Base-by-base conservation (phyloP, 805 yeast species). In the Ogataea nitratoaversa region DNA sequence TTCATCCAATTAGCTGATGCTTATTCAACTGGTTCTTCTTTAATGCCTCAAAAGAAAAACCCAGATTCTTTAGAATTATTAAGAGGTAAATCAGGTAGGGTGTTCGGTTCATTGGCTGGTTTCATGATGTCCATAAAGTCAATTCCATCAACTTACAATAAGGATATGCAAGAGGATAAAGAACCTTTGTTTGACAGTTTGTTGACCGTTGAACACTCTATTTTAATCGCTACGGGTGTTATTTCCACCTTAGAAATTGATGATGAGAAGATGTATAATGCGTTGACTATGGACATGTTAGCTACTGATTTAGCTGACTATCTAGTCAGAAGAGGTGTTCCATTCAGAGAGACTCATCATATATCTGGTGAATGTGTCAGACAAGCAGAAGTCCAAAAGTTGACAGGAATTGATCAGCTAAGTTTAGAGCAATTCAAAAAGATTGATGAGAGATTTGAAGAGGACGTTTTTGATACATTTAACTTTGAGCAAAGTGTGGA, bases 1-100 rank as follows among this genome's bases (percentile, higher is more conserved):
- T 93, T 95, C 61, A 73, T 93, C 47, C 80, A 86, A 62, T 76
- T 90, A 38, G 95, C 96, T 11, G 99, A 93, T 62, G 98, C 99
- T 19, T 93, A 93, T 67, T 93, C 99, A 1, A 93, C 99, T 8
- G 99, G 99, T 12, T 88, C 97, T 6, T 88, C 96, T 20, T 74
- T 93, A 60, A 93, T 93, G 99, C 99, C 99, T 19, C 99, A 93
- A 67, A 93, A 93, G 80, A 93, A 93, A 67, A 93, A 93, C 68
- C 96, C 99, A 3, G 99, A 93, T 64, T 86, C 96, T 22, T 72
- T 93, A 52, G 99, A 93, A 69, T 74, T 93, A 47, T 74, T 95
- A 59, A 79, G 99, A 66, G 99, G 99, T 44, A 93, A 93, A 68
- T 82, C 95, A 9, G 99, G 99, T 40, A 82, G 99, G 65, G 96